Conservation (phyloP, 1,284 basidiomycete species). For the Afroboletus lepidellus region DNA sequence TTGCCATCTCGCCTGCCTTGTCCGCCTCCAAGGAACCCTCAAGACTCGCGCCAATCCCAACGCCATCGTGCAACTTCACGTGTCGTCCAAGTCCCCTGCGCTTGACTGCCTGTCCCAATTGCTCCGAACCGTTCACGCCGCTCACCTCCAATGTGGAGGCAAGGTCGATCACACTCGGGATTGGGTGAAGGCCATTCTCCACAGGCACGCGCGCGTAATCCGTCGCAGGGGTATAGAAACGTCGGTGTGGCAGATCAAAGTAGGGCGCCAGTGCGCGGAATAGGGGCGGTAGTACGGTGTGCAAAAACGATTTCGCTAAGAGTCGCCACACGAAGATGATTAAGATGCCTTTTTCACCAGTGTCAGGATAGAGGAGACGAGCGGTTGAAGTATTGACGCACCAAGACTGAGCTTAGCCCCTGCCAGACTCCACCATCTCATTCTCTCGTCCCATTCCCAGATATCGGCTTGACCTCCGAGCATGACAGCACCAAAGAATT, state of each 20-base stretch:
- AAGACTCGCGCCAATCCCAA: not conserved
- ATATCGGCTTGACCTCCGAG: constrained; percentile 52
- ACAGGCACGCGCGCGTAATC: constrained; percentile 73
- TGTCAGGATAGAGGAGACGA: not conserved
- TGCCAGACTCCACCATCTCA: constrained; percentile 57
- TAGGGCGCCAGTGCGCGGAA: constrained; percentile 71
- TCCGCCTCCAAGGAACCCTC: constrained; percentile 17
- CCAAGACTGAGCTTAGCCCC: constrained; percentile 62
- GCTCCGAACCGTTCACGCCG: constrained; percentile 23
- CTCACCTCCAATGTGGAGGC: constrained; percentile 44
- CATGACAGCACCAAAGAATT: constrained; percentile 44
- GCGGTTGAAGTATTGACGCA: constrained; percentile 15
- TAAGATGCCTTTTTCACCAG: constrained; percentile 46
- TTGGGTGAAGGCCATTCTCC: constrained; percentile 61
- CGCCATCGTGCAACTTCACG: not conserved
- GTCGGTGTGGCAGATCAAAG: constrained; percentile 69
- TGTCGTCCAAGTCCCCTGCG: constrained; percentile 15
- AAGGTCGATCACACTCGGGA: constrained; percentile 86
- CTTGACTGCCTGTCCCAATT: constrained; percentile 19
- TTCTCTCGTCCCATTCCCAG: constrained; percentile 46
- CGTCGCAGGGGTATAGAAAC: constrained; percentile 87
- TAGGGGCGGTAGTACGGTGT: constrained; percentile 73
- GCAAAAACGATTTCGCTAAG: constrained; percentile 73
- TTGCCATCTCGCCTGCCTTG: constrained; percentile 31
- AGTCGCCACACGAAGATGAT: constrained; percentile 85